A percentile compares a stretch with the other conserved stretches of the same genome.
phyloP scores from a whole-genome alignment of 495 filamentous ascomycete genomes.

The Hyphodiscus hymeniophilus region DNA sequence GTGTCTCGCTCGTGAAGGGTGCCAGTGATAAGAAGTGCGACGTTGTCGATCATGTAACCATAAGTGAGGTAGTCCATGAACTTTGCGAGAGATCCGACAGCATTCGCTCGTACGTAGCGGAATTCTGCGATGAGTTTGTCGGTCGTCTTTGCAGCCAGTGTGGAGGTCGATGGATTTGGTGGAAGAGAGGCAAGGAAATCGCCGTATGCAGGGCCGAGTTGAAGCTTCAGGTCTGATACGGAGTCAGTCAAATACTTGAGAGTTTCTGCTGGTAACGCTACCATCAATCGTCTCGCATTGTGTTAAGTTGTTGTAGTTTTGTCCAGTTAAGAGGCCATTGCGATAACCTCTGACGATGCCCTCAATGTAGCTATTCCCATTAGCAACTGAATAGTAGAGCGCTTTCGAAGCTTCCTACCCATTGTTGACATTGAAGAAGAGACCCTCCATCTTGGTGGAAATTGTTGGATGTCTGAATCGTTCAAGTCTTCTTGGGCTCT shows the following conservation, averaged over 20 bases:
- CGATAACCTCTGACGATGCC: constrained; percentile 95
- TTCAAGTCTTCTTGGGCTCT: constrained; percentile 4
- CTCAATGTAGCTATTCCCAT: constrained; percentile 74
- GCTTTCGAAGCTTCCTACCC: constrained; percentile 48
- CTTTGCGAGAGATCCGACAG: constrained; percentile 78
- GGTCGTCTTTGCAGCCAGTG: constrained; percentile 87
- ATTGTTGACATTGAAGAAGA: constrained; percentile 93
- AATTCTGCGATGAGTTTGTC: constrained; percentile 98
- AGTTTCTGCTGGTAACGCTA: constrained; percentile 28
- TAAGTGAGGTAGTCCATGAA: constrained; percentile 98
- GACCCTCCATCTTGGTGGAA: constrained; percentile 68
- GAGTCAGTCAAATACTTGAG: not conserved
- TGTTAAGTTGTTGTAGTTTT: constrained; percentile 91
- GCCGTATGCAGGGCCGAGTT: constrained; percentile 92
- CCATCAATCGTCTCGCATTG: constrained; percentile 99
- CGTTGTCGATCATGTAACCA: constrained; percentile 99
- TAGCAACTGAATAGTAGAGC: constrained; percentile 11
- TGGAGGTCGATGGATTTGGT: constrained; percentile 93
- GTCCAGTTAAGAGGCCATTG: constrained; percentile 80
- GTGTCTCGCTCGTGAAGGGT: constrained; percentile 98
- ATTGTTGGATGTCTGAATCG: constrained; percentile 1
- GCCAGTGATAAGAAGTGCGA: constrained; percentile 95
- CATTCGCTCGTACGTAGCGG: constrained; percentile 87
- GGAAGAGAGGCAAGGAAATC: constrained; percentile 93
- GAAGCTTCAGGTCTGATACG: constrained; percentile 81